Evolutionary conservation across 345 rosid genomes (phyloP), one percentile per base, ranked within the genome.

Genomic region (Moricandia moricandioides): DNA sequence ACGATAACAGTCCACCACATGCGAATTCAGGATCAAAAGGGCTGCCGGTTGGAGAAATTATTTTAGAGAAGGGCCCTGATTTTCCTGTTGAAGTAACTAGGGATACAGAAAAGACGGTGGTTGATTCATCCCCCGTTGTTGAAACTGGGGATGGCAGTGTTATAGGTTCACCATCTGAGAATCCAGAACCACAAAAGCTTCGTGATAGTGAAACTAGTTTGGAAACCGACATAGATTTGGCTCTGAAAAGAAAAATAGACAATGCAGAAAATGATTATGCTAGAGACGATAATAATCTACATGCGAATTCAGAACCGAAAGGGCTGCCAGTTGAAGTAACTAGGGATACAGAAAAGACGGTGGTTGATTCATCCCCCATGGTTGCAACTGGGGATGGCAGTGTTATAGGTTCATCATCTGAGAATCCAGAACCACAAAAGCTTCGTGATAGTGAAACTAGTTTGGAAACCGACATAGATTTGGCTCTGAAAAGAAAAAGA

Each of bases 241-340:
- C 49, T 43, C 80, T 74, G 58, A 82, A 87, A 83, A 78, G 85
- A 39, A 85, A 83, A 85, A 80, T 84, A 65, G 72, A 76, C 64
- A 68, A 63, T 52, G 68, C 33, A 35, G 79, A 33, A 18, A 64
- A 74, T 67, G 82, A 72, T 79, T 78, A 71, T 81, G 69, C 78
- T 64, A 78, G 72, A 64, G 79, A 27, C 51, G 76, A 2, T 58
- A 65, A 27, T 45, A 47, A 47, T 29, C 72, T 62, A 58, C 68
- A 10, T 12, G 60, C 60, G 6, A 33, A 56, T 56, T 7, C 24
- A 63, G 75, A 45, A 55, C 45, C 61, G 4, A 45, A 62, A 76
- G 65, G 8, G 30, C 51, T 55, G 60, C n/a, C n/a, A n/a, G n/a
- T n/a, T n/a, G n/a, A n/a, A n/a, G n/a, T 51, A 63, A 0, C 16